Evolutionary conservation across 192 early-diverging fungal species (phyloP).

Genomic region (Pilaira anomala): DNA sequence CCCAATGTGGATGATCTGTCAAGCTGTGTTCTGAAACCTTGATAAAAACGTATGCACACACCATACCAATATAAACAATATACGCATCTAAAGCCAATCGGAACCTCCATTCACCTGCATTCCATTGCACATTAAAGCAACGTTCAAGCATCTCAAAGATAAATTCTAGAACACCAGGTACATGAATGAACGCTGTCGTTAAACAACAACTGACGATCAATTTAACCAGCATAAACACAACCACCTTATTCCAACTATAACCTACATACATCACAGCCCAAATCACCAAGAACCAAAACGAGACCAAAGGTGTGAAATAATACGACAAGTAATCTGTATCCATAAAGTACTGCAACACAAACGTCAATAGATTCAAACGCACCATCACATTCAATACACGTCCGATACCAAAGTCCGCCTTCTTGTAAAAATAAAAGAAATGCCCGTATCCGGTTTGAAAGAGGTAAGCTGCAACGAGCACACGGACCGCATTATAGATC

Average conservation of each 20-base stretch:
- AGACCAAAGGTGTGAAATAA: constrained; percentile 78
- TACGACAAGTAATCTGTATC: constrained; percentile 69
- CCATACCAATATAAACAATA: constrained; percentile 69
- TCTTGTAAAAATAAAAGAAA: constrained; percentile 69
- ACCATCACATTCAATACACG: constrained; percentile 63
- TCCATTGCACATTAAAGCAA: constrained; percentile 56
- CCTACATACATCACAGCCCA: constrained; percentile 65
- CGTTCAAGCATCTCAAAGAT: constrained; percentile 43
- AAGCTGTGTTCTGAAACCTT: constrained; percentile 41
- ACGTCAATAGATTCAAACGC: constrained; percentile 68
- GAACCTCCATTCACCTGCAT: constrained; percentile 71
- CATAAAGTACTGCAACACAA: constrained; percentile 66
- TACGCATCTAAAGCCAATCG: constrained; percentile 65
- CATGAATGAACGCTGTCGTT: constrained; percentile 38
- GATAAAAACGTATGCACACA: constrained; percentile 50
- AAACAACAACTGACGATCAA: constrained; percentile 41
- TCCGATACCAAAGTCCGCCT: constrained; percentile 60
- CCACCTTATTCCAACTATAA: constrained; percentile 45
- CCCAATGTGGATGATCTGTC: constrained; percentile 40
- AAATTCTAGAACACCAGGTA: constrained; percentile 43
- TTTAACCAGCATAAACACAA: constrained; percentile 51
- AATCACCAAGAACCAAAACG: constrained; percentile 69
- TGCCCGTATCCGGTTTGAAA: constrained; percentile 87
- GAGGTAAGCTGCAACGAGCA: constrained; percentile 74
- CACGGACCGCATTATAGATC: constrained; percentile 73